Conservation (phyloP, 441 rosid genomes). For the Gossypium gossypioides region DNA sequence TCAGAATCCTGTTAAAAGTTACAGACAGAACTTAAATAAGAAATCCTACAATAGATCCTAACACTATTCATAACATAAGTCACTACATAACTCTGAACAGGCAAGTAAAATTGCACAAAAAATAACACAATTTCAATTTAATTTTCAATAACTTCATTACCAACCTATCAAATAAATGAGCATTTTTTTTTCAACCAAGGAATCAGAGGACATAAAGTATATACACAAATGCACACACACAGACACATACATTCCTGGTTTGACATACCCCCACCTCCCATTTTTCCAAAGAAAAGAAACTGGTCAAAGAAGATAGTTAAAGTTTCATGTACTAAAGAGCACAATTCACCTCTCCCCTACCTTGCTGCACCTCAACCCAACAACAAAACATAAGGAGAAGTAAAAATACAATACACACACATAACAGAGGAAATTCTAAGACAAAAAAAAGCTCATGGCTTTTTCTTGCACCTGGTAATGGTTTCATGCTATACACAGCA, state of each 20-base stretch:
- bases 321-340: background rate
- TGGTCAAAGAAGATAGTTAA: background rate
- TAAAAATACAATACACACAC: background rate
- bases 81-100: background rate
- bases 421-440: background rate
- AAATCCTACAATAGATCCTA: background rate
- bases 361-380: background rate
- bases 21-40: slow-evolving; percentile 5
- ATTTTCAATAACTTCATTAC: background rate
- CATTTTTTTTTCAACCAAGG: background rate
- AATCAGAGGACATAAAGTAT: too few relatives aligned
- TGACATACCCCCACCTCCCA: background rate
- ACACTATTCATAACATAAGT: background rate
- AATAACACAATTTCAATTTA: background rate
- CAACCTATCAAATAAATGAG: background rate
- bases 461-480: slow-evolving; percentile 3
- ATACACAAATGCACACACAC: too few relatives aligned
- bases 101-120: background rate
- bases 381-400: background rate
- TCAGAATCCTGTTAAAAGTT: slow-evolving; percentile 39
- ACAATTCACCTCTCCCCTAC: background rate
- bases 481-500: background rate
- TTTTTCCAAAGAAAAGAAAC: background rate
- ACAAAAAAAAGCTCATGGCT: background rate
- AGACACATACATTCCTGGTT: background rate